Evolutionary conservation across 1,284 basidiomycete species (phyloP), one percentile per base, ranked within the genome.

Genomic region (Fomitopsis schrenkii): DNA sequence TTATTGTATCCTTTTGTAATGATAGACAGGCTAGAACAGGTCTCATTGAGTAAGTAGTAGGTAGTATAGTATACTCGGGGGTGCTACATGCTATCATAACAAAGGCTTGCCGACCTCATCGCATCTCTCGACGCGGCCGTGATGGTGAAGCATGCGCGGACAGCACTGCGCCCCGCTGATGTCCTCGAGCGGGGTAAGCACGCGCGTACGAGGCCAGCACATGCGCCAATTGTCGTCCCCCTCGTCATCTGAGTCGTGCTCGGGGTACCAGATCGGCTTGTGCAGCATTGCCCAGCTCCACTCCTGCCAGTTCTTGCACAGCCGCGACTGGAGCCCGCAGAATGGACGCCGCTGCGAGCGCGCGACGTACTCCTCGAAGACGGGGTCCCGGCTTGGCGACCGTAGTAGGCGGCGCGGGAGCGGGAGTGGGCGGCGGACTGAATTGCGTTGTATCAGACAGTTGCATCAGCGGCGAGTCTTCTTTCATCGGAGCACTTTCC

Each of bases 271-370:
- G 30, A 66, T 65, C 26, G 69, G 65, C 10, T 56, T 54, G 50
- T 63, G 64, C 40, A 70, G 59, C 44, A 60, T 61, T 40, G 63
- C 50, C 64, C 70, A 71, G 14, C 57, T 64, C 71, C 71, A 72
- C n/a, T 63, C 61, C 42, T 65, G 65, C 65, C 70, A 70, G 58
- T 56, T 62, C 42, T 62, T 63, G 9, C 64, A 50, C 15, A 67
- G 58, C 10, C 59, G 64, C 35, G 62, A 61, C 17, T 59, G 57
- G 30, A 63, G 48, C 14, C 67, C 63, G 52, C 59, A 62, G 6
- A 58, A 63, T 19, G 64, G 58, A 9, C 64, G 61, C 33, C 67
- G 64, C 36, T 65, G 69, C 22, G 68, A 66, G 55, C 65, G 62
- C 10, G 64, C 62, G 52, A 71, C 63, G 58, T 72, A 71, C 15